Base-by-base conservation (phyloP, 129 eudicot genomes). In the Artemisia argyi region DNA sequence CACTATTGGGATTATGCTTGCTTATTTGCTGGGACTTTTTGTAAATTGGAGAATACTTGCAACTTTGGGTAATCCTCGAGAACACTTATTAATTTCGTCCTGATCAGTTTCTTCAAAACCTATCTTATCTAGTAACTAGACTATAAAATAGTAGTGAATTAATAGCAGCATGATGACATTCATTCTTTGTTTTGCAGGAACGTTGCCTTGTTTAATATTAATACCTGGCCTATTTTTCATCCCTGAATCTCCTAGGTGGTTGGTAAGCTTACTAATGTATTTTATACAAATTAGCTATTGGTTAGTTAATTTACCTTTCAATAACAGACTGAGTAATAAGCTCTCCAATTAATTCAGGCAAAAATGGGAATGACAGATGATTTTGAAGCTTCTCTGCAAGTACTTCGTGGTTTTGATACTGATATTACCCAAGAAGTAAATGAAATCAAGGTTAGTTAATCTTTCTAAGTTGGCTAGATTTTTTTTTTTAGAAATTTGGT, bases 351-450 rank as follows among this genome's bases (percentile, higher is more conserved):
- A 9, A 65, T 69, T 13, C 72, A 89, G 96, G 98, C 98, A n/a
- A 89, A 92, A 89, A 92, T 89, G 96, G 98, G 98, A 68, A 89
- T 89, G 98, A 84, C 81, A 52, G 98, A 92, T 19, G 98, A 92
- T 66, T 92, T 89, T 78, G 98, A 92, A 83, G 84, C 91, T 61
- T 92, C 96, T 60, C 67, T 92, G 82, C 98, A 92, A 92, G 98
- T 92, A 60, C 98, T 92, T 70, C 92, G 96, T 11, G 98, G 95
- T 30, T 92, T 92, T 73, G 96, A 92, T 66, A 82, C 96, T 73
- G 96, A 92, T 75, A 92, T 92, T 63, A 74, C 92, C n/a, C 68
- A 79, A 55, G 98, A 92, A 92, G 95, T 89, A 53, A 87, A 89
- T 73, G 98, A 89, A 73, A 92, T 92, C 58, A 92, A 92, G 96